Evolutionary conservation across 2,329 filamentous ascomycete species (phyloP), one percentile per base, ranked within the genome.

Genomic region (Blastomyces emzantsi): DNA sequence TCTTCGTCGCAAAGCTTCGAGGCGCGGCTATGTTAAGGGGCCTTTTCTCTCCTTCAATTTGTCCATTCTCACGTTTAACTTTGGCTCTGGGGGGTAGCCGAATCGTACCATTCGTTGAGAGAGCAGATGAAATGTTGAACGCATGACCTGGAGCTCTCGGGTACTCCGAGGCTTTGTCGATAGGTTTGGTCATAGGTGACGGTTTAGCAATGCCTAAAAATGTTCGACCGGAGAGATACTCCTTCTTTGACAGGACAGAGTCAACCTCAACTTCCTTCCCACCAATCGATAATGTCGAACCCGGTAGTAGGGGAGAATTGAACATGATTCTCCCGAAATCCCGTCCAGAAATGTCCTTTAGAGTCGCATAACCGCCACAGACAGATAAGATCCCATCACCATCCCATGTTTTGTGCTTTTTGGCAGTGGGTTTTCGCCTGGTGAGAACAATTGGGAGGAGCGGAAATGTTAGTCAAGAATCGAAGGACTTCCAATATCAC

Each of bases 321-420:
- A 82, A 83, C 65, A 80, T 78, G 15, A 78, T 78, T 62, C 80
- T 82, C 1, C 87, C 87, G 73, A 90, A 81, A 25, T 87, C 83
- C 71, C 81, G 83, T 2, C 87, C 87, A 0, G 82, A 82, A 13
- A 83, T 79, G 71, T 90, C 85, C 64, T 85, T 83, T 19, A 90
- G 77, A 62, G 78, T 80, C 3, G 83, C 86, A 70, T 82, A 82
- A 3, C 85, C 85, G 45, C 79, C 81, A 2, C 77, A 74, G 3
- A 87, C 78, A 3, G 80, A 78, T 9, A 90, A 77, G 2, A 89
- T 79, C 1, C 87, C 88, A 73, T 90, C 88, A 2, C 87, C 87
- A 69, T 90, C 87, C 87, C 88, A 90, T 5, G 86, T 90, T 72
- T 90, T 90, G 73, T 90, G 85, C 75, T 90, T 90, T 73, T 89